Percentiles rank a stretch among this genome's conserved stretches.
phyloP scores from a whole-genome alignment of 352 stramenopile genomes.

The Pythium brachiatum region DNA sequence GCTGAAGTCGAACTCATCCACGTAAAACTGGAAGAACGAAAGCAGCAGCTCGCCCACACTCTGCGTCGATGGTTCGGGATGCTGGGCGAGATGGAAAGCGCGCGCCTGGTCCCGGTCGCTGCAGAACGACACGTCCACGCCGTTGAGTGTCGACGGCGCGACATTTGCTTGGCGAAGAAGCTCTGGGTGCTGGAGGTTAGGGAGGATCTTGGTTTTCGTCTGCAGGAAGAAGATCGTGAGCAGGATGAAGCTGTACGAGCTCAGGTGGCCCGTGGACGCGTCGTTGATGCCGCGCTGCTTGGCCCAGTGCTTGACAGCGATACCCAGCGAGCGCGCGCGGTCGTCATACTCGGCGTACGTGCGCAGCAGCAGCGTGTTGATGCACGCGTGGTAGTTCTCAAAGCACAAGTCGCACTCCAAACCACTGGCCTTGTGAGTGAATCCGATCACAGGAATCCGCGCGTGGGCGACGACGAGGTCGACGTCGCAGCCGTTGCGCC shows the following conservation, averaged over 20 bases:
- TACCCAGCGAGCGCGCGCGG: slow-evolving; percentile 84
- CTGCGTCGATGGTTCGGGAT: neutral
- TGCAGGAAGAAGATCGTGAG: slow-evolving; percentile 97
- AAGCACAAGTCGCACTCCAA: slow-evolving; percentile 85
- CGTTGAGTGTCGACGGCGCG: slow-evolving; percentile 37
- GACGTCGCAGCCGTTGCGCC: slow-evolving; percentile 55
- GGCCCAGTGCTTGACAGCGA: slow-evolving; percentile 98
- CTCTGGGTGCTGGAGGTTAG: slow-evolving; percentile 90
- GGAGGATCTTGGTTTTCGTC: slow-evolving; percentile 77
- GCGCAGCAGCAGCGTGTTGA: slow-evolving; percentile 80
- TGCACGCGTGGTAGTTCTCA: slow-evolving; percentile 73
- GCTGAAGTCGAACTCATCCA: slow-evolving; percentile 95
- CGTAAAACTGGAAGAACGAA: slow-evolving; percentile 97
- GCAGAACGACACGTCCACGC: slow-evolving; percentile 77
- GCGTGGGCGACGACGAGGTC: slow-evolving; percentile 63
- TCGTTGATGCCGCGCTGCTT: slow-evolving; percentile 97
- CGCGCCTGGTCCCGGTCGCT: slow-evolving; percentile 35
- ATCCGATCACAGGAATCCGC: slow-evolving; percentile 81
- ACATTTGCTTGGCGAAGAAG: slow-evolving; percentile 46
- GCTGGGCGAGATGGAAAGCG: slow-evolving; percentile 34
- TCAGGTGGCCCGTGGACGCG: slow-evolving; percentile 93
- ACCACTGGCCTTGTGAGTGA: slow-evolving; percentile 47
- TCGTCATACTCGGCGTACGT: slow-evolving; percentile 76
- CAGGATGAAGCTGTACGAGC: slow-evolving; percentile 98
- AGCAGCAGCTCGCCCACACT: slow-evolving; percentile 83